Conservation (phyloP, 768 basidiomycete species). For the Epithele typhae region DNA sequence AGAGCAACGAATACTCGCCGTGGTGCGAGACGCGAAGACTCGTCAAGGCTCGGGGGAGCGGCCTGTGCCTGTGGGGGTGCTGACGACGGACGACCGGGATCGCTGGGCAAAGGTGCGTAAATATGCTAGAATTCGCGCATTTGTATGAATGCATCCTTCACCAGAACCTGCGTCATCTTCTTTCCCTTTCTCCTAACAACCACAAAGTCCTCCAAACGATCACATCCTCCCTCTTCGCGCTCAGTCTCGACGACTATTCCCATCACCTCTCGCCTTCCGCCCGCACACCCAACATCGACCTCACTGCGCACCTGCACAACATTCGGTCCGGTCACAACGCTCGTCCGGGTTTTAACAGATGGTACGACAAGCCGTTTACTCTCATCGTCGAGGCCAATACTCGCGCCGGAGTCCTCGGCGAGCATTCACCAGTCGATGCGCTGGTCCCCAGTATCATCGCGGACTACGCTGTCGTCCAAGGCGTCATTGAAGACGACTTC, state of each 20-base stretch:
- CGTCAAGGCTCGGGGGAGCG: constrained; percentile 49
- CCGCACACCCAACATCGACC: constrained; percentile 26
- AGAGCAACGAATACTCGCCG: constrained; percentile 40
- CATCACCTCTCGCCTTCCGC: constrained; percentile 32
- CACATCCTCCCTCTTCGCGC: constrained; percentile 68
- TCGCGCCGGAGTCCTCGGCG: constrained; percentile 82
- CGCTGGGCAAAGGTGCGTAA: constrained; percentile 70
- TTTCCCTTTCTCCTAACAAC: constrained; percentile 66
- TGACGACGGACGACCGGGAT: constrained; percentile 81
- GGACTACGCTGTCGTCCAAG: constrained; percentile 75
- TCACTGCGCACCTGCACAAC: constrained; percentile 75
- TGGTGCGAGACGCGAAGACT: constrained; percentile 53
- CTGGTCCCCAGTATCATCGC: constrained; percentile 83
- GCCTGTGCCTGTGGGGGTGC: constrained; percentile 58
- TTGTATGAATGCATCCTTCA: background rate
- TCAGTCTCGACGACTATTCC: constrained; percentile 74
- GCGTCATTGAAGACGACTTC: constrained; percentile 51
- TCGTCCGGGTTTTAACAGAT: constrained; percentile 56
- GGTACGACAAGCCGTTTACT: constrained; percentile 85
- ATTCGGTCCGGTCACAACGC: constrained; percentile 62
- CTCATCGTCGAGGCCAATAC: constrained; percentile 82
- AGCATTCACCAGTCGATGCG: constrained; percentile 89
- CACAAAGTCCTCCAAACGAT: constrained; percentile 54
- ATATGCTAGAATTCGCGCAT: constrained; percentile 1
- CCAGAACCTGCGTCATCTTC: constrained; percentile 70